These are phyloP conservation scores for Penstemon eatonii DNA, from an alignment of 257 asterid species.

Conservation along the genomic window DNA sequence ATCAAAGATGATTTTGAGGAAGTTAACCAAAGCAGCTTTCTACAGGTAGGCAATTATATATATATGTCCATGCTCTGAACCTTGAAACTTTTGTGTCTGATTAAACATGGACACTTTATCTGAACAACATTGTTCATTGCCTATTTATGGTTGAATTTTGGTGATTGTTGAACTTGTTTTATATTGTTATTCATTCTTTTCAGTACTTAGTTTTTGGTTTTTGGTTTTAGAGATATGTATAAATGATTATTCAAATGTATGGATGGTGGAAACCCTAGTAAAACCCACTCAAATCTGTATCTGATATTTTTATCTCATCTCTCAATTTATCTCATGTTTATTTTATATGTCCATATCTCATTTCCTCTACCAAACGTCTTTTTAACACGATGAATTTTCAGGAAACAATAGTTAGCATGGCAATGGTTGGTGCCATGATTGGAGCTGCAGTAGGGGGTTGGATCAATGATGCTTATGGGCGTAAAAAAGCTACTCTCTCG, in stretches of 20 bases:
- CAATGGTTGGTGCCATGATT: conserved; percentile 86
- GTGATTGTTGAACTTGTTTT: not conserved
- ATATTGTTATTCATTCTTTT: not conserved
- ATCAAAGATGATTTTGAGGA: conserved; percentile 81
- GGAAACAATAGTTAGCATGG: conserved; percentile 99
- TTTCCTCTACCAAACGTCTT: too few species aligned
- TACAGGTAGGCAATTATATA: conserved; percentile 53
- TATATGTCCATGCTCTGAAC: not conserved
- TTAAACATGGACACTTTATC: not conserved
- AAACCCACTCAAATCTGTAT: too few species aligned
- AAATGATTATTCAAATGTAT: too few species aligned
- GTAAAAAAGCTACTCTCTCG: conserved; percentile 85
- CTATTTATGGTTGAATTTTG: not conserved
- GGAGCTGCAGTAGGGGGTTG: conserved; percentile 95
- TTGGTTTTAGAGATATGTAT: not conserved
- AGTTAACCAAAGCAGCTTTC: conserved; percentile 80
- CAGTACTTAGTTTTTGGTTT: not conserved
- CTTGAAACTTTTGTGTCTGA: not conserved
- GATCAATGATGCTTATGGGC: conserved; percentile 83
- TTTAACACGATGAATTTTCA: conserved; percentile 28
- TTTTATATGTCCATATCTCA: too few species aligned
- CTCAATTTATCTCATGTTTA: too few species aligned
- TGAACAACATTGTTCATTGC: not conserved
- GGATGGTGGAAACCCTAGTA: too few species aligned
- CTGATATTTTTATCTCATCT: too few species aligned